phyloP scores from a whole-genome alignment of 192 early-diverging fungal species.

The Entomortierella parvispora region DNA sequence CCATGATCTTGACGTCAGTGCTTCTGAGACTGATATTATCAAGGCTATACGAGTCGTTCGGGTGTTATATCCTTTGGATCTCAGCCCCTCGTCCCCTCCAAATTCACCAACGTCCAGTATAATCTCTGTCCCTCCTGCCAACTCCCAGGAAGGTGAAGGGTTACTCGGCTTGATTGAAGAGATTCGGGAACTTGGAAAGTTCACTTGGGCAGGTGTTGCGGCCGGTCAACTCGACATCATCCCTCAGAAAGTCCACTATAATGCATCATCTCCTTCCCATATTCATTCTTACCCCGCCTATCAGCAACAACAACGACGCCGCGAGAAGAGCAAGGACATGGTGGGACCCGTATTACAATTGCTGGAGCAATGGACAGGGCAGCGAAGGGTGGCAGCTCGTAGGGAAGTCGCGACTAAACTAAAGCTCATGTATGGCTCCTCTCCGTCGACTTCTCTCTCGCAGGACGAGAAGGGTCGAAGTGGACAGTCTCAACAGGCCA shows the following conservation, averaged over 20 bases:
- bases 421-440: conserved; percentile 16
- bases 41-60: conserved; percentile 30
- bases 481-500: too few relatives aligned
- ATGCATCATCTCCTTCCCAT: neutral
- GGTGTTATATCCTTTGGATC: conserved; percentile 2
- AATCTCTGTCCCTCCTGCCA: too few relatives aligned
- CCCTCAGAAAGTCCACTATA: neutral
- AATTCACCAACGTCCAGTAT: neutral
- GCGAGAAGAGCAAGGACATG: conserved; percentile 24
- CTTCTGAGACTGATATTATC: conserved; percentile 8
- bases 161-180: conserved; percentile 7
- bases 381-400: conserved; percentile 7
- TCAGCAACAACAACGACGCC: too few relatives aligned
- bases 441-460: too few relatives aligned
- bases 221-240: neutral
- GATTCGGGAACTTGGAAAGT: conserved; percentile 36
- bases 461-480: too few relatives aligned
- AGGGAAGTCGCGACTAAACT: conserved; percentile 34
- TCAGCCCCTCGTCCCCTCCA: neutral
- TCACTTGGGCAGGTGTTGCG: conserved; percentile 40
- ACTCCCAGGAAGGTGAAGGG: neutral
- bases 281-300: too few relatives aligned
- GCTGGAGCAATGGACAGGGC: conserved; percentile 38
- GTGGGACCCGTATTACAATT: conserved; percentile 31
- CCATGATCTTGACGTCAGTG: conserved; percentile 39